phyloP scores from a whole-genome alignment of 2,329 filamentous ascomycete species.

The Colletotrichum spinosum region DNA sequence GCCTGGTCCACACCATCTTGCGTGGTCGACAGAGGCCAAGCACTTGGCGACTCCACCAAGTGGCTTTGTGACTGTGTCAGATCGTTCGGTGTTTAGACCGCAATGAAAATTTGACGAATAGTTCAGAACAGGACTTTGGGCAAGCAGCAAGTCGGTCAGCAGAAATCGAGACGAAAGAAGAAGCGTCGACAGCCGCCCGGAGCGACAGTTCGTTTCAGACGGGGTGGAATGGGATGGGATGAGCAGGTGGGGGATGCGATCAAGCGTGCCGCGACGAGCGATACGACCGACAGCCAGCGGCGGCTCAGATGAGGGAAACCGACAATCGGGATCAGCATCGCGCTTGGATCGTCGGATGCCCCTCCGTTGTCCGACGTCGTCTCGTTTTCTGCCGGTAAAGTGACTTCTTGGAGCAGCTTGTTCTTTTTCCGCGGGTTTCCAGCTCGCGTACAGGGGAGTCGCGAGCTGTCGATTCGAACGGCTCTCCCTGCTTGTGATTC shows the following conservation, averaged over 20 bases:
- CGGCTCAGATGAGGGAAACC: constrained; percentile 28
- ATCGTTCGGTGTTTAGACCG: constrained; percentile 10
- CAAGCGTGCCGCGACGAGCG: background rate
- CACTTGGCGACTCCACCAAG: constrained; percentile 31
- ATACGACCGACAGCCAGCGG: constrained; percentile 4
- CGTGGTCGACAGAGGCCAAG: constrained; percentile 34
- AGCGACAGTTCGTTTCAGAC: constrained; percentile 17
- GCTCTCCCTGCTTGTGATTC: background rate
- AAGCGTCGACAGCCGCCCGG: constrained; percentile 15
- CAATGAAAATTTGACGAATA: background rate
- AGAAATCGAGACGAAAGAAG: background rate
- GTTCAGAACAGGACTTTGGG: background rate
- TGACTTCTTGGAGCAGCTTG: background rate
- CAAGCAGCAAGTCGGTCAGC: background rate
- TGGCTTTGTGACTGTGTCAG: constrained; percentile 31
- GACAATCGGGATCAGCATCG: constrained; percentile 31
- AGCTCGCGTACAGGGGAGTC: background rate
- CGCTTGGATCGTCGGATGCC: constrained; percentile 32
- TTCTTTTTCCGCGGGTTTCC: background rate
- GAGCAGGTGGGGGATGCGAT: background rate
- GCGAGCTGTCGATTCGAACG: constrained; percentile 22
- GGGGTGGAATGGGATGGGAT: constrained; percentile 5
- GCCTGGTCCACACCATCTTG: constrained; percentile 34
- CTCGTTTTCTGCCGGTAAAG: background rate
- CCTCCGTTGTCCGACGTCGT: constrained; percentile 6